These are phyloP conservation scores for Nannizzia gypsea DNA, from an alignment of 2,329 filamentous ascomycete species.

Conservation along the genomic window DNA sequence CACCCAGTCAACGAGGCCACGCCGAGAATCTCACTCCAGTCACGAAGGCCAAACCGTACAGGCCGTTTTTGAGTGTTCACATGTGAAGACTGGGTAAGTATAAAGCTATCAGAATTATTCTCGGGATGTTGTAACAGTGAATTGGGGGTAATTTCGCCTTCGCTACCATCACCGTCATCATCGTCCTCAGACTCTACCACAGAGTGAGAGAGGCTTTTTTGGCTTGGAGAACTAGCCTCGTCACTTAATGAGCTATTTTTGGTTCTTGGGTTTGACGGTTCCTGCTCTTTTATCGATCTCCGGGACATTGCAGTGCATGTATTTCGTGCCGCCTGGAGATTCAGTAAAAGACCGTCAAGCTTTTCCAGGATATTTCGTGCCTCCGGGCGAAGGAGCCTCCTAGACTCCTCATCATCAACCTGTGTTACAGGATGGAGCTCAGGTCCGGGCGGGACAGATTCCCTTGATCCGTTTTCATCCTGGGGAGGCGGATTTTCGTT, in stretches of 20 bases:
- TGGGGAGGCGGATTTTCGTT: slow-evolving; percentile 4
- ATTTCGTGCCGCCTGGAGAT: slow-evolving; percentile 56
- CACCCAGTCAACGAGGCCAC: slow-evolving; percentile 66
- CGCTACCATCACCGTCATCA: neutral
- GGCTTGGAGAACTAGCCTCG: neutral
- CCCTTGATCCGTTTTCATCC: slow-evolving; percentile 10
- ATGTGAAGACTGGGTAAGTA: neutral
- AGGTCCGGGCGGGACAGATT: slow-evolving; percentile 15
- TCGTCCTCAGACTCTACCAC: neutral
- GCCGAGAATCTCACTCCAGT: slow-evolving; percentile 79
- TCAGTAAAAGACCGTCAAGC: slow-evolving; percentile 57
- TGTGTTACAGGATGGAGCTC: slow-evolving; percentile 43
- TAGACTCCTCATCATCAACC: slow-evolving; percentile 59
- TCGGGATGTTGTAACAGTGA: neutral
- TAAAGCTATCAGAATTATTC: neutral
- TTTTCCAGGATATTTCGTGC: slow-evolving; percentile 58
- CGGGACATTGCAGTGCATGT: slow-evolving; percentile 30
- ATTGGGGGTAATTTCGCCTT: neutral
- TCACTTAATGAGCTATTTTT: neutral
- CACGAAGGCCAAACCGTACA: slow-evolving; percentile 39
- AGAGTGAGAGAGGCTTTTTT: too few species aligned
- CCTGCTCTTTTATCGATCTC: neutral
- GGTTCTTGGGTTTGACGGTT: neutral
- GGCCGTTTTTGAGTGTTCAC: neutral
- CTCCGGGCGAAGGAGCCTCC: slow-evolving; percentile 52